Percentiles rank a stretch among this genome's conserved stretches.
Conservation (phyloP, 1,284 basidiomycete species). For the Meira nashicola region DNA sequence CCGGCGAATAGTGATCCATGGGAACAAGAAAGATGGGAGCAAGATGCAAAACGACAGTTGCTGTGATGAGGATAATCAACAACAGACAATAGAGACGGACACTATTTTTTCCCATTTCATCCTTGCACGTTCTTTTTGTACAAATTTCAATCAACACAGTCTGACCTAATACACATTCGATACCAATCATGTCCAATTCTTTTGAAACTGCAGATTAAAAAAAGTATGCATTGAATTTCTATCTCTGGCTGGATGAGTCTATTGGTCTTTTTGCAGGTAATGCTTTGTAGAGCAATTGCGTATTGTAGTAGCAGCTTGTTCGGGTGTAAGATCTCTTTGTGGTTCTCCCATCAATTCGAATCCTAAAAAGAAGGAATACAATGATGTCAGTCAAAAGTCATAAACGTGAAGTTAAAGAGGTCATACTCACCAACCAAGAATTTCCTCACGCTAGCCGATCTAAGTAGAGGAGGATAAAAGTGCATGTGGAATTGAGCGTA, state of each 20-base stretch:
- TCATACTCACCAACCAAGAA: slow-evolving; percentile 76
- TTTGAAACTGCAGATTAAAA: neutral
- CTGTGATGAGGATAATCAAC: neutral
- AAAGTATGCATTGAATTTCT: neutral
- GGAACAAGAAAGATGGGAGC: slow-evolving; percentile 16
- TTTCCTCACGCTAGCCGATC: slow-evolving; percentile 78
- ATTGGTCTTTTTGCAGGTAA: slow-evolving; percentile 17
- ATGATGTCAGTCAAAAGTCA: neutral
- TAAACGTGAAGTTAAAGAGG: slow-evolving; percentile 18
- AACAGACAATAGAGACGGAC: neutral
- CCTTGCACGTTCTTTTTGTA: neutral
- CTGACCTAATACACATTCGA: neutral
- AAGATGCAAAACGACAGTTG: slow-evolving; percentile 12
- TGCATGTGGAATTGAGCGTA: slow-evolving; percentile 79
- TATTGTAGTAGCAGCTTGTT: slow-evolving; percentile 66
- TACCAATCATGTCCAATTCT: neutral
- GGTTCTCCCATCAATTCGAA: slow-evolving; percentile 89
- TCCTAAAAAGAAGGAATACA: slow-evolving; percentile 53
- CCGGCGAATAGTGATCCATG: slow-evolving; percentile 26
- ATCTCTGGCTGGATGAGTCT: neutral
- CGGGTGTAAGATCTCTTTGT: slow-evolving; percentile 83
- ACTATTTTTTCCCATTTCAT: neutral
- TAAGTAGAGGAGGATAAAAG: slow-evolving; percentile 78
- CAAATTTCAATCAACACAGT: neutral
- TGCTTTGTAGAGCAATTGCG: slow-evolving; percentile 27